A percentile compares a stretch with the other conserved stretches of the same genome.
These are phyloP conservation scores for Obba rivulosa DNA, from an alignment of 768 basidiomycete genomes.

Conservation along the genomic window DNA sequence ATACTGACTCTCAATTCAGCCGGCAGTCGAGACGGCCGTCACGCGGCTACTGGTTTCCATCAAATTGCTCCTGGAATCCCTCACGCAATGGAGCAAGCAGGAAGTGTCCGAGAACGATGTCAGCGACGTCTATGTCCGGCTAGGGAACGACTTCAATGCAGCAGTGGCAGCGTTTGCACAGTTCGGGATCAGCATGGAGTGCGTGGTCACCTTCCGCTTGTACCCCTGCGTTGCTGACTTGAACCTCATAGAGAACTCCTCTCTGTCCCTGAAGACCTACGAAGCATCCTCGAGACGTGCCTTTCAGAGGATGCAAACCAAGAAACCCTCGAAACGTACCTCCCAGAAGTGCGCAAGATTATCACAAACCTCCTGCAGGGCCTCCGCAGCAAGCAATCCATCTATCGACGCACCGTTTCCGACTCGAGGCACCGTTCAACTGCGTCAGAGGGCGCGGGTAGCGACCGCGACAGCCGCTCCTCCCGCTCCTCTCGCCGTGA, in stretches of 20 bases:
- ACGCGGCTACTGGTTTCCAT: constrained; percentile 92
- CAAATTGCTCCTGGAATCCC: constrained; percentile 86
- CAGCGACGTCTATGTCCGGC: constrained; percentile 93
- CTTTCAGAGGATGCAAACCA: constrained; percentile 85
- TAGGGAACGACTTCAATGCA: constrained; percentile 96
- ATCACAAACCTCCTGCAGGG: constrained; percentile 93
- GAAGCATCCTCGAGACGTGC: constrained; percentile 84
- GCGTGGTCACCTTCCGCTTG: constrained; percentile 28
- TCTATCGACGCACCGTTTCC: constrained; percentile 72
- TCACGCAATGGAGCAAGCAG: constrained; percentile 78
- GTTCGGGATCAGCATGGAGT: constrained; percentile 90
- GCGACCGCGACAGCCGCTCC: constrained; percentile 44
- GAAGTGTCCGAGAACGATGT: constrained; percentile 74
- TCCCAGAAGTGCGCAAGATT: constrained; percentile 86
- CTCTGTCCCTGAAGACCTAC: constrained; percentile 82
- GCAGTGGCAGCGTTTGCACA: constrained; percentile 84
- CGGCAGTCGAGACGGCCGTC: constrained; percentile 85
- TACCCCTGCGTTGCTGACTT: constrained; percentile 1
- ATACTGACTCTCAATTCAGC: constrained; percentile 33
- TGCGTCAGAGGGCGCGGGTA: constrained; percentile 28
- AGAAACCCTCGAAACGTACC: constrained; percentile 82
- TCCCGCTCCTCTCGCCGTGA: constrained; percentile 40
- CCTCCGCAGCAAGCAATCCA: constrained; percentile 85
- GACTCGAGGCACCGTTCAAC: constrained; percentile 46
- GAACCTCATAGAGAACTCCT: constrained; percentile 71